Base-by-base conservation (phyloP, 352 stramenopile genomes). In the Globisporangium okanoganense region DNA sequence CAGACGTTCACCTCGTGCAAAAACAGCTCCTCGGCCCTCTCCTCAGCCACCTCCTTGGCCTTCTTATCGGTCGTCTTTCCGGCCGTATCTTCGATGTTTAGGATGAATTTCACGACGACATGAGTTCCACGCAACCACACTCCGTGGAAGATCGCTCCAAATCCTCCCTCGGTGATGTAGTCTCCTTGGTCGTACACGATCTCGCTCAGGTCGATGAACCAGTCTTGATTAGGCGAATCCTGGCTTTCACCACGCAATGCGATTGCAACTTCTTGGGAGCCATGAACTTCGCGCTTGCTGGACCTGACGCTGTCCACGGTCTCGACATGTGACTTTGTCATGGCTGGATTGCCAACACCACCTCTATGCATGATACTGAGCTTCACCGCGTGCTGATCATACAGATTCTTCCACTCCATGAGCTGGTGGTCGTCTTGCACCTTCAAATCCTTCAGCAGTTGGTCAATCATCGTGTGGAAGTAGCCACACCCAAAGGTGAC, bases 61-160 rank as follows among this genome's bases (percentile, higher is more conserved):
- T n/a, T n/a, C n/a, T n/a, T n/a, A n/a, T n/a, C n/a, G n/a, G n/a
- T n/a, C n/a, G n/a, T n/a, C n/a, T n/a, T n/a, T n/a, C n/a, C n/a
- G n/a, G n/a, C n/a, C n/a, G n/a, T n/a, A n/a, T n/a, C n/a, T n/a
- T n/a, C n/a, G n/a, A n/a, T n/a, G 2, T 59, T 38, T 1, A 50
- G 1, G 38, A 61, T 43, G 25, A 52, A 61, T n/a, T 61, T 61
- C 20, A 61, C 31, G 29, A 61, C 55, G 12, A 61, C 55, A 7
- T 20, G 55, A 13, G 53, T 58, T 31, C 25, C 18, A 7, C 8
- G n/a, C 16, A 22, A 18, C 53, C 53, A 58, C 16, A 40, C 44
- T 2, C 53, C 53, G 22, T n/a, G 38, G n/a, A 27, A 50, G 1
- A 58, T 22, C 16, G 3, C 13, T 29, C 53, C 38, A 31, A 58